A percentile compares a stretch with the other conserved stretches of the same genome.
Evolutionary conservation across 192 early-diverging fungal species (phyloP).

Genomic region (Gamsiella multidivaricata): DNA sequence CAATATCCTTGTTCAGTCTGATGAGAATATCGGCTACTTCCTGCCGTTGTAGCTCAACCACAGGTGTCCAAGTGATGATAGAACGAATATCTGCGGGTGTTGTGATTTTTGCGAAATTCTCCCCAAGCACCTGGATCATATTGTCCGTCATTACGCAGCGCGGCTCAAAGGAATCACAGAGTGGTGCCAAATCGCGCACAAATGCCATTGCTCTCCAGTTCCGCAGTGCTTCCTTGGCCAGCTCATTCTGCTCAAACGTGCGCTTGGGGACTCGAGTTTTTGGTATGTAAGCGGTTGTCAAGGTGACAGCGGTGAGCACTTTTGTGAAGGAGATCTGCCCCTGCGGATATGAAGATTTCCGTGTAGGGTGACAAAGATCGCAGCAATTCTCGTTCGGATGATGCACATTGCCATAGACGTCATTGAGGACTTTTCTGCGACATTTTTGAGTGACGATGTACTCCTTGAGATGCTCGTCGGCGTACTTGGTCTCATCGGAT

Average conservation of each 20-base stretch:
- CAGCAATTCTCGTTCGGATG: constrained; percentile 9
- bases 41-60: not conserved
- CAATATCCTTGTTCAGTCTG: constrained; percentile 3
- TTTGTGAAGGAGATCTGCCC: too few species aligned
- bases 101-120: not conserved
- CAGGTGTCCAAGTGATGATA: not conserved
- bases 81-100: not conserved
- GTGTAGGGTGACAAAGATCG: constrained; percentile 9
- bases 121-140: not conserved
- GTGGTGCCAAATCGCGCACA: not conserved
- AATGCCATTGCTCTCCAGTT: not conserved
- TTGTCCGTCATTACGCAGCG: not conserved
- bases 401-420: constrained; percentile 3
- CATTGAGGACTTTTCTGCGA: constrained; percentile 4
- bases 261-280: not conserved
- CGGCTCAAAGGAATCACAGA: not conserved
- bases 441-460: constrained; percentile 8
- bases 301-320: not conserved
- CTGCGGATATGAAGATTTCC: not conserved
- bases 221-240: not conserved
- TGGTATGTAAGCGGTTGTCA: not conserved
- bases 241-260: not conserved
- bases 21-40: not conserved
- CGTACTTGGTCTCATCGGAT: not conserved
- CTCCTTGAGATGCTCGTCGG: not conserved